Evolutionary conservation across 139 green algal genomes (phyloP).

Genomic region (Chlorella sp.): DNA sequence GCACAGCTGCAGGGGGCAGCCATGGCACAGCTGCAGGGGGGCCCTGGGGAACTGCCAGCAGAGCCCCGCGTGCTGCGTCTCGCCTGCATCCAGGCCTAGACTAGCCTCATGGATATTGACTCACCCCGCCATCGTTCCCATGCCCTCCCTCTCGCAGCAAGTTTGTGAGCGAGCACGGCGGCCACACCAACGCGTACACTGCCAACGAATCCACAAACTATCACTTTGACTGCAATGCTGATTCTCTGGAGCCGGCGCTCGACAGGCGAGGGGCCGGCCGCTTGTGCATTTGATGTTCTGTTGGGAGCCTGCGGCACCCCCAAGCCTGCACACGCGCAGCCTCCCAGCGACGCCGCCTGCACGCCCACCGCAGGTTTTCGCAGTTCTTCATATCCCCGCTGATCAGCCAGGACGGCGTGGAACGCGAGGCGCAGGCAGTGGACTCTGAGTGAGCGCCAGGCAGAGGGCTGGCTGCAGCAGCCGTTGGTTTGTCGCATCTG

Average conservation of each 20-base stretch:
- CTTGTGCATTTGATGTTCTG: too few species aligned
- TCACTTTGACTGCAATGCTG: conserved; percentile 87
- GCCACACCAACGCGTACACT: conserved; percentile 91
- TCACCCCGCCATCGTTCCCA: not conserved
- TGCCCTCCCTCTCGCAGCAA: conserved; percentile 24
- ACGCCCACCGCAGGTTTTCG: conserved; percentile 49
- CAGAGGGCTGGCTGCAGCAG: not conserved
- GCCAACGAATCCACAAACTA: conserved; percentile 86
- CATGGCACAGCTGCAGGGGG: too few species aligned
- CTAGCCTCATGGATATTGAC: too few species aligned
- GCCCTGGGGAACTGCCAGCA: too few species aligned
- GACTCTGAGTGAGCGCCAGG: conserved; percentile 57
- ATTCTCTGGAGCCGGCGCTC: conserved; percentile 69
- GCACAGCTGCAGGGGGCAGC: too few species aligned
- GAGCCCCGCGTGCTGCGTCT: too few species aligned
- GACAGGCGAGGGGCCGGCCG: conserved; percentile 46
- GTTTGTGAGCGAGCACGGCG: conserved; percentile 72
- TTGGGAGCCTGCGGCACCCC: not conserved
- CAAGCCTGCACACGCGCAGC: too few species aligned
- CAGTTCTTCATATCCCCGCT: conserved; percentile 92
- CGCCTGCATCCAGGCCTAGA: not conserved
- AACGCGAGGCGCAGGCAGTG: conserved; percentile 81
- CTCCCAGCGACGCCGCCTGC: too few species aligned
- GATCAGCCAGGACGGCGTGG: conserved; percentile 77
- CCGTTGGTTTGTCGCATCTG: not conserved